Conservation (phyloP, 2,329 filamentous ascomycete genomes). For the Phymatotrichopsis omnivora region DNA sequence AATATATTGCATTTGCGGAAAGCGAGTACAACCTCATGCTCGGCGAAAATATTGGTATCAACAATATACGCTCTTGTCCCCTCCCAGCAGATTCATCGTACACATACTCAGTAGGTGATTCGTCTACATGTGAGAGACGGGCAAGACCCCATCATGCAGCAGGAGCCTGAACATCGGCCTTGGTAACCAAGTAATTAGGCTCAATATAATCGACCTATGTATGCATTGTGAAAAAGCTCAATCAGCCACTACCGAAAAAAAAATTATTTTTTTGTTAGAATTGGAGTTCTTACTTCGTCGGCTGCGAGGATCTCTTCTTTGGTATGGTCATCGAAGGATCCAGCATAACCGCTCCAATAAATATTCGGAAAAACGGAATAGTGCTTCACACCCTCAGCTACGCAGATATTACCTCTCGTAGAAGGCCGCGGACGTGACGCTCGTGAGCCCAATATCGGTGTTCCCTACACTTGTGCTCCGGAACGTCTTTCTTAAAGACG, state of each 20-base stretch:
- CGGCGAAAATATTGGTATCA: slow-evolving; percentile 52
- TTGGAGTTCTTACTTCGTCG: slow-evolving; percentile 14
- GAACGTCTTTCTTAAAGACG: slow-evolving; percentile 18
- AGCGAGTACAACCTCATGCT: slow-evolving; percentile 37
- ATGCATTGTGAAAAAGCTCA: too few relatives aligned
- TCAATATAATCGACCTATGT: slow-evolving; percentile 12
- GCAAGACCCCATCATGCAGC: slow-evolving; percentile 25
- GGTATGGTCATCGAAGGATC: slow-evolving; percentile 15
- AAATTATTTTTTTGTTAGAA: too few relatives aligned
- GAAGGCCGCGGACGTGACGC: slow-evolving; percentile 5
- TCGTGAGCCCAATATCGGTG: slow-evolving; percentile 10
- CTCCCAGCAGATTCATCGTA: slow-evolving; percentile 6
- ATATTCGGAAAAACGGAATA: slow-evolving; percentile 14
- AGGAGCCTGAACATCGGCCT: too few relatives aligned
- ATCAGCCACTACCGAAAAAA: too few relatives aligned
- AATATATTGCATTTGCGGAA: neutral
- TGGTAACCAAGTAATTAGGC: slow-evolving; percentile 12
- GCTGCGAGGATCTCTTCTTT: slow-evolving; percentile 9
- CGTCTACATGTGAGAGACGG: slow-evolving; percentile 20
- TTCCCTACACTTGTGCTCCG: slow-evolving; percentile 7
- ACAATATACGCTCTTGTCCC: slow-evolving; percentile 5
- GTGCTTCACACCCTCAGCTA: slow-evolving; percentile 4
- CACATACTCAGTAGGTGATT: too few relatives aligned
- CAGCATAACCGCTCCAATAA: slow-evolving; percentile 16
- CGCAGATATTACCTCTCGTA: too few relatives aligned